Evolutionary conservation across 352 stramenopile species (phyloP).

Genomic region (Phytophthora hibernalis): DNA sequence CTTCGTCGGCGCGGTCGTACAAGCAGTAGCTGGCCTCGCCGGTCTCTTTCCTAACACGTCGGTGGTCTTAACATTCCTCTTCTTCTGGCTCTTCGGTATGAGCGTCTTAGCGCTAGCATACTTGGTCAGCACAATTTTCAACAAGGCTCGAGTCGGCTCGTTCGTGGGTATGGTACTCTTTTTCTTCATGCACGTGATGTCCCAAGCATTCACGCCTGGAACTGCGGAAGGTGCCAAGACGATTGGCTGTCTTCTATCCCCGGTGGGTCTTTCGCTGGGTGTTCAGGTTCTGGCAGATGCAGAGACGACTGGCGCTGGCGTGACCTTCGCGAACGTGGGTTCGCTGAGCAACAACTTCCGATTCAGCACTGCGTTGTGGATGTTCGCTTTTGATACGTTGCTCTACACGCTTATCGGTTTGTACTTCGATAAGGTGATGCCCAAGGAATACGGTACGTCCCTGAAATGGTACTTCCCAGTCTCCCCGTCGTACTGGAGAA

Average conservation of each 20-base stretch:
- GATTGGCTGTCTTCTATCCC: constrained; percentile 59
- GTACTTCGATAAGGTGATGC: constrained; percentile 93
- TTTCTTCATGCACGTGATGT: constrained; percentile 86
- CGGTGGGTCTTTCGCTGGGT: constrained; percentile 57
- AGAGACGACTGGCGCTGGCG: constrained; percentile 53
- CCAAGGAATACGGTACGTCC: constrained; percentile 89
- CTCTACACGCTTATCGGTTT: constrained; percentile 89
- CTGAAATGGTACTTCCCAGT: constrained; percentile 93
- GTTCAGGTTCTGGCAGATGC: constrained; percentile 58
- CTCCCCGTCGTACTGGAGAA: constrained; percentile 52
- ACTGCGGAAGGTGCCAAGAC: constrained; percentile 45
- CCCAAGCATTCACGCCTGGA: constrained; percentile 39
- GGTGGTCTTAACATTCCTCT: constrained; percentile 69
- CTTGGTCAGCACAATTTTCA: constrained; percentile 80
- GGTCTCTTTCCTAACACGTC: constrained; percentile 53
- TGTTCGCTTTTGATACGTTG: constrained; percentile 89
- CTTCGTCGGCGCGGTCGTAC: constrained; percentile 60
- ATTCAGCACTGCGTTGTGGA: constrained; percentile 58
- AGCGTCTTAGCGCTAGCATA: constrained; percentile 42
- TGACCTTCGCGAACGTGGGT: constrained; percentile 55
- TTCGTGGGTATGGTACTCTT: constrained; percentile 85
- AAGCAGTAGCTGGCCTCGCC: constrained; percentile 44
- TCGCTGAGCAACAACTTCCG: constrained; percentile 57
- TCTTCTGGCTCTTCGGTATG: constrained; percentile 75
- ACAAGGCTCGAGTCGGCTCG: constrained; percentile 50